Evolutionary conservation across 2,329 filamentous ascomycete species (phyloP).

Genomic region (Trichoderma sp.): DNA sequence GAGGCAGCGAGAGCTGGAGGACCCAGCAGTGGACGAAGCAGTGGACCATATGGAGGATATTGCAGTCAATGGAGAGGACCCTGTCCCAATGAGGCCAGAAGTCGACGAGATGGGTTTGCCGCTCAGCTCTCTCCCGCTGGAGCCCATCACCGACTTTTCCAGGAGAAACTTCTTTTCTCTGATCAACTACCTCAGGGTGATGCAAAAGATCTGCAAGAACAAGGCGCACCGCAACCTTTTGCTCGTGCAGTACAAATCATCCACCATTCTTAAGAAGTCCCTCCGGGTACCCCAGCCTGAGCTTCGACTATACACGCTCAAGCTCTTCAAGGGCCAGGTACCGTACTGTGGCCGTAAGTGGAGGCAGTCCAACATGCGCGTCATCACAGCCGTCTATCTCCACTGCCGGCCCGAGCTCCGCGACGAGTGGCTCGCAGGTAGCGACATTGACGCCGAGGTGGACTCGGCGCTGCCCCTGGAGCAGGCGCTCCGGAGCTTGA

Average conservation of each 20-base stretch:
- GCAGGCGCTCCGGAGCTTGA: slow-evolving; percentile 84
- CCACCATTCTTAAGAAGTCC: slow-evolving; percentile 86
- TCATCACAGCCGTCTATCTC: slow-evolving; percentile 95
- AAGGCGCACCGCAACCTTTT: slow-evolving; percentile 94
- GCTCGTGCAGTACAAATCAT: slow-evolving; percentile 93
- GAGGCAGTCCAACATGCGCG: slow-evolving; percentile 97
- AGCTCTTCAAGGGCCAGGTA: slow-evolving; percentile 98
- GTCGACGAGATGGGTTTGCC: slow-evolving; percentile 90
- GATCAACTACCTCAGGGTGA: slow-evolving; percentile 92
- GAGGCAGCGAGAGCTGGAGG: slow-evolving; percentile 55
- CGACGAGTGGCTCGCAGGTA: slow-evolving; percentile 92
- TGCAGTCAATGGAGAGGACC: slow-evolving; percentile 35
- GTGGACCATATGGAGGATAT: slow-evolving; percentile 34
- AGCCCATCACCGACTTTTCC: slow-evolving; percentile 86
- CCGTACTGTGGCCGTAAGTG: slow-evolving; percentile 98
- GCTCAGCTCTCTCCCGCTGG: slow-evolving; percentile 67
- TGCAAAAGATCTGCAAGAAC: slow-evolving; percentile 96
- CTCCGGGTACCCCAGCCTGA: slow-evolving; percentile 88
- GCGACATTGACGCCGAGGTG: slow-evolving; percentile 89
- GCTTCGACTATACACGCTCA: slow-evolving; percentile 90
- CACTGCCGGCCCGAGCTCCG: slow-evolving; percentile 90
- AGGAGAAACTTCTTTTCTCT: slow-evolving; percentile 93
- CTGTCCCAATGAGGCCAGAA: slow-evolving; percentile 53
- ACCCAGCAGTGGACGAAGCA: slow-evolving; percentile 37
- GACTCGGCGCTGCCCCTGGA: slow-evolving; percentile 91